phyloP scores from a whole-genome alignment of 306 rosid species.

The Prinsepia uniflora region DNA sequence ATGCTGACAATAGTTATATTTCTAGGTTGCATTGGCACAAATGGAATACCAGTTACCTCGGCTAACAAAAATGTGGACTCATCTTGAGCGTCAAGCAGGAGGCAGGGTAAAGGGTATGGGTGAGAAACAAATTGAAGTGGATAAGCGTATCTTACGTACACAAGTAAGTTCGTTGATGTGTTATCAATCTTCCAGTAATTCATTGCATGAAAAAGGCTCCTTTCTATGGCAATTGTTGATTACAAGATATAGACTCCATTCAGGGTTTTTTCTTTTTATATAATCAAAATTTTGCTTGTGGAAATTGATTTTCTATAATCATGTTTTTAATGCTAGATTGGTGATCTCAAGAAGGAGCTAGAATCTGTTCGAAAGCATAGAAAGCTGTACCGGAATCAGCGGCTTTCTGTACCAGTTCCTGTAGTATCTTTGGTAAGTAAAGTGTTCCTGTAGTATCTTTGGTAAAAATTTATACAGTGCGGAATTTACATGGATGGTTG shows the following conservation, averaged over 20 bases:
- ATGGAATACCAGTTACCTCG: constrained; percentile 99
- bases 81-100: constrained; percentile 98
- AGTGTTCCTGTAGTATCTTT: constrained; percentile 91
- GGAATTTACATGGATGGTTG: constrained; percentile 9
- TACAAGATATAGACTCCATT: neutral
- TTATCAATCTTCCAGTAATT: constrained; percentile 4
- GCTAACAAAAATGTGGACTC: constrained; percentile 95
- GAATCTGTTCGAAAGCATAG: constrained; percentile 87
- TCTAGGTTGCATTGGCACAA: constrained; percentile 89
- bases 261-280: neutral
- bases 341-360: constrained; percentile 66
- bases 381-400: constrained; percentile 82
- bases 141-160: constrained; percentile 87
- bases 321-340: constrained; percentile 59
- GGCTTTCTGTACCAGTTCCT: constrained; percentile 80
- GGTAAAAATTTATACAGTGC: constrained; percentile 37
- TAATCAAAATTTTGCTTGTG: neutral
- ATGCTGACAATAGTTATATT: constrained; percentile 27
- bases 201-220: neutral
- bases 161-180: constrained; percentile 54
- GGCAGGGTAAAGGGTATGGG: constrained; percentile 99
- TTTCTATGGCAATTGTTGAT: constrained; percentile 7
- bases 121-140: constrained; percentile 97
- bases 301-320: constrained; percentile 17
- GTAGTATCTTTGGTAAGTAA: constrained; percentile 83